Conservation (phyloP, 257 asterid species). For the Solanum chaucha region DNA sequence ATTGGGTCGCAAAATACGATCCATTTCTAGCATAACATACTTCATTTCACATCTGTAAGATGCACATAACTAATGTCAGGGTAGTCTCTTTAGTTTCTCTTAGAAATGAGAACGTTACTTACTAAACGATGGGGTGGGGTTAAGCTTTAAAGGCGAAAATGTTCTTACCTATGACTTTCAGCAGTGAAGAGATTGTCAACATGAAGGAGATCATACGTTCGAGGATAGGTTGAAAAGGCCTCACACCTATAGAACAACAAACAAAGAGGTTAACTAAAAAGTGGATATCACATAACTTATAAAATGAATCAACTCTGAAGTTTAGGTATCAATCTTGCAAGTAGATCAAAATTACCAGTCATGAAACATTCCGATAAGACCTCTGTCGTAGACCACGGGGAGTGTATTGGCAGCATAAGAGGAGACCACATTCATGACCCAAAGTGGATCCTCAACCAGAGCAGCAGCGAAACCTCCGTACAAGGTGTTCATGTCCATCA, state of each 20-base stretch:
- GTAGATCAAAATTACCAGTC: conserved; percentile 53
- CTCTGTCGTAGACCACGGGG: conserved; percentile 83
- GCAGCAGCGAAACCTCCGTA: conserved; percentile 97
- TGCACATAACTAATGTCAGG: not conserved
- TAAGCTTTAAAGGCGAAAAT: not conserved
- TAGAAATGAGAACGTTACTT: not conserved
- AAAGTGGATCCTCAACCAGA: conserved; percentile 50
- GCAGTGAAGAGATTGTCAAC: conserved; percentile 79
- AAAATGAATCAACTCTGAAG: not conserved
- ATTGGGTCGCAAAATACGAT: conserved; percentile 78
- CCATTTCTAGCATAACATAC: conserved; percentile 90
- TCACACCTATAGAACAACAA: conserved; percentile 57
- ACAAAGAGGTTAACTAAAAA: not conserved
- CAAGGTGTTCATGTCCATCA: conserved; percentile 91
- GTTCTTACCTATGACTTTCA: conserved; percentile 72
- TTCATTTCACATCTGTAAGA: conserved; percentile 85
- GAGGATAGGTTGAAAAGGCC: conserved; percentile 95
- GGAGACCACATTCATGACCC: conserved; percentile 96
- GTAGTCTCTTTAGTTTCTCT: not conserved
- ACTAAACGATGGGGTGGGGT: not conserved
- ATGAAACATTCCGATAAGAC: conserved; percentile 87
- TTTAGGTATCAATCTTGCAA: not conserved
- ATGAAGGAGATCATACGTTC: conserved; percentile 92
- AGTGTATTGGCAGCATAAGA: conserved; percentile 77
- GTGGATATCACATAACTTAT: not conserved